Evolutionary conservation across 495 filamentous ascomycete species (phyloP), one percentile per base, ranked within the genome.

Genomic region (Umbilicaria muhlenbergii): DNA sequence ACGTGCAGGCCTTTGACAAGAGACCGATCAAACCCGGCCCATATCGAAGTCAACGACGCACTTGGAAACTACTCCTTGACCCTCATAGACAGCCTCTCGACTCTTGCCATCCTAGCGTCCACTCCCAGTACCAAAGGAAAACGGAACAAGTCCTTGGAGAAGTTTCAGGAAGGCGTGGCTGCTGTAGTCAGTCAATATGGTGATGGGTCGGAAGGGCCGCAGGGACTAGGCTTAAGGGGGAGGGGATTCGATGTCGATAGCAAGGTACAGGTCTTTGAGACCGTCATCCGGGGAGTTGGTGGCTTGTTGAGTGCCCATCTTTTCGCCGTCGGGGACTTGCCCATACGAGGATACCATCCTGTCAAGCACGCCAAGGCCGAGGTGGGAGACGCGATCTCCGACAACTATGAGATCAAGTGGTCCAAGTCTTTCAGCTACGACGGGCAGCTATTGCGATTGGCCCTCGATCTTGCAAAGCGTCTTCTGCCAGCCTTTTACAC

Each of bases 251-350:
- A 98, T 63, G 67, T 95, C 34, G 89, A 98, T 60, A 92, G 86
- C 60, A 95, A 95, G 60, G 91, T 98, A 8, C 86, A 98, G 62
- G 85, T 98, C 32, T 98, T 98, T 56, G 91, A 98, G 61, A 94
- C 87, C 2, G 87, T 94, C 10, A 98, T 98, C 57, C 71, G 91
- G 49, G 88, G 88, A 21, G 72, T 98, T 40, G 91, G 92, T 14
- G 91, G 91, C 16, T 63, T 98, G 28, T 65, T 98, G 37, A 93
- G 86, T 51, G 86, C 92, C 6, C 91, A 98, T 64, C 67, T 94
- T 18, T 98, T 96, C 58, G 87, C 91, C 12, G 66, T 86, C 37
- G 88, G 85, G 32, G 86, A 91, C 17, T 63, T 94, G 32, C 88
- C 88, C 1, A 93, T 95, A 41, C 68, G 64, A 18, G 78, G 81